A percentile compares a stretch with the other conserved stretches of the same genome.
phyloP scores from a whole-genome alignment of 1,284 basidiomycete genomes.

The Dichomitus squalens region DNA sequence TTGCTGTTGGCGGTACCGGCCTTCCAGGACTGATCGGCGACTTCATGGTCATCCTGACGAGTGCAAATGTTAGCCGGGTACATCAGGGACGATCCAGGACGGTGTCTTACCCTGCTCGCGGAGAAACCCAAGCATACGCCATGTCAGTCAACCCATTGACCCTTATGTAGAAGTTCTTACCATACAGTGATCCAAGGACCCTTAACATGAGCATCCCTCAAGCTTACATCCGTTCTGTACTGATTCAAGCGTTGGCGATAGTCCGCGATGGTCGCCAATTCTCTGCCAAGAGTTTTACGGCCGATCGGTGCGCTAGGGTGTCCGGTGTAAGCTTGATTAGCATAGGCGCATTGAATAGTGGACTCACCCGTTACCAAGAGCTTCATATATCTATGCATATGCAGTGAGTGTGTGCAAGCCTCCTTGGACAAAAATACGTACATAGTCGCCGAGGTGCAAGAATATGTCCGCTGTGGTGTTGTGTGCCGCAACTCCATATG shows the following conservation, averaged over 20 bases:
- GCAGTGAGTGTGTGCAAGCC: no score
- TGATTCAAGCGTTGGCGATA: conserved; percentile 64
- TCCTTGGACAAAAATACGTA: conserved; percentile 26
- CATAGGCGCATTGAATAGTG: background rate
- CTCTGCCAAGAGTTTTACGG: conserved; percentile 49
- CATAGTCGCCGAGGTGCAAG: conserved; percentile 69
- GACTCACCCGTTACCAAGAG: conserved; percentile 47
- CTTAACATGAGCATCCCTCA: conserved; percentile 51
- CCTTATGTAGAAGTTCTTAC: conserved; percentile 31
- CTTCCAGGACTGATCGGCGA: conserved; percentile 68
- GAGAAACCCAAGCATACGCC: no score
- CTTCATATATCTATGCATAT: conserved; percentile 50
- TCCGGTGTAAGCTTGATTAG: background rate
- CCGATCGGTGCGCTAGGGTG: conserved; percentile 46
- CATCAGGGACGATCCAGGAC: no score
- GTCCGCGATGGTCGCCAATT: conserved; percentile 63
- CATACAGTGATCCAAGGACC: conserved; percentile 65
- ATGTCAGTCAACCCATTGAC: background rate
- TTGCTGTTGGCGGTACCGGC: conserved; percentile 66
- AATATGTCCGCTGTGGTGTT: conserved; percentile 62
- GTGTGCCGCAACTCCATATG: conserved; percentile 62
- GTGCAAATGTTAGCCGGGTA: background rate
- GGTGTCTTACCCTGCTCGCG: no score
- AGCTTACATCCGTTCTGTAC: conserved; percentile 58
- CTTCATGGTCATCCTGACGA: conserved; percentile 59